Base-by-base conservation (phyloP, 495 filamentous ascomycete genomes). In the Tuber microsphaerosporum region DNA sequence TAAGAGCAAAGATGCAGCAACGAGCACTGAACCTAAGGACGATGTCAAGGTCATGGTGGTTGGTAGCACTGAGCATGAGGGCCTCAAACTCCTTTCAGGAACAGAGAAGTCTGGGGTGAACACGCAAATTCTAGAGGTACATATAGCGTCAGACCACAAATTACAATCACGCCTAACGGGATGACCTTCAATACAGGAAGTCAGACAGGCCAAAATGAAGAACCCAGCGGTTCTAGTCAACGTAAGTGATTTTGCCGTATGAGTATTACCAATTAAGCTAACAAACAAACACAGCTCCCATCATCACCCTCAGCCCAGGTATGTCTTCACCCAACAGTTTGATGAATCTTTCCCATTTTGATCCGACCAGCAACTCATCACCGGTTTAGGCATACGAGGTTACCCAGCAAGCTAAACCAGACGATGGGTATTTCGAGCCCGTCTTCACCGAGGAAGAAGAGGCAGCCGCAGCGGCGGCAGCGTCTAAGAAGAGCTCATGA, bases 231-330 rank as follows among this genome's bases (percentile, higher is more conserved):
- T 75, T 46, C 76, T 77, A n/a, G 44, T 77, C 48, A 75, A 77
- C 37, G 76, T 77, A 44, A 71, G 73, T 45, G 6, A 8, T 34
- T 43, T 4, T 31, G 20, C 14, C 43, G 65, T 10, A 26, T 31
- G 22, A 48, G 45, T 71, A 45, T 34, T 65, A 19, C 26, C 56
- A 8, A 65, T 22, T 65, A 34, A 20, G 34, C 74, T 75, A 43
- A 65, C 74, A 43, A 69, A 46, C 26, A 71, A 41, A 31, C 41
- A 45, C 37, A 77, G 76, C 76, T 77, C 26, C 76, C 76, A 37
- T 71, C 73, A 68, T 75, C 76, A 37, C 76, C 76, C 42, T 77
- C 76, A 22, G 76, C 76, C 41, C 76, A 77, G 69, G 76, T 77
- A 48, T 39, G 76, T 69, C 51, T 45, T 45, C n/a, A 41, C 31